Percentiles rank a stretch among this genome's conserved stretches.
phyloP scores from a whole-genome alignment of 2,329 filamentous ascomycete genomes.

The Ascochyta viciae-villosae region DNA sequence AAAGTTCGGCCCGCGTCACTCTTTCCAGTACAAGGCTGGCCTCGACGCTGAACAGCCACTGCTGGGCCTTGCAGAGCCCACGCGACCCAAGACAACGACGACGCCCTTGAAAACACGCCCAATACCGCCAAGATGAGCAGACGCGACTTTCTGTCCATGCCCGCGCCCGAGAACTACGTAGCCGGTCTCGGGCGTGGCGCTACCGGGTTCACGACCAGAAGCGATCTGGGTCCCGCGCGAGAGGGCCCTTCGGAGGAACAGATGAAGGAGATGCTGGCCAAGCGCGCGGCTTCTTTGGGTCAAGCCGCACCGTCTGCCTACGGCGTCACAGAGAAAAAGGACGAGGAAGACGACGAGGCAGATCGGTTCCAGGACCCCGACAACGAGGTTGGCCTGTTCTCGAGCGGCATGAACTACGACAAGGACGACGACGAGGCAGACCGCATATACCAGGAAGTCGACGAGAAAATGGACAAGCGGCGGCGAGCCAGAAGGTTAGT shows the following conservation, averaged over 20 bases:
- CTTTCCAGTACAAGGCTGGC: not conserved
- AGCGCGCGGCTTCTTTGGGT: constrained; percentile 84
- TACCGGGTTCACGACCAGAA: constrained; percentile 96
- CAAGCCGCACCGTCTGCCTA: constrained; percentile 75
- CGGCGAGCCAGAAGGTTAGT: constrained; percentile 87
- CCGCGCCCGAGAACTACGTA: constrained; percentile 71
- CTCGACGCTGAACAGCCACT: not conserved
- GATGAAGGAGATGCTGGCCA: constrained; percentile 96
- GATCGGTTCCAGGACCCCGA: constrained; percentile 94
- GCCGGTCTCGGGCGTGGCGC: constrained; percentile 97
- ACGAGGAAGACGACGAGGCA: constrained; percentile 73
- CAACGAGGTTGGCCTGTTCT: constrained; percentile 94
- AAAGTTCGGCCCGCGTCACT: not conserved
- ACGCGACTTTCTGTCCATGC: constrained; percentile 89
- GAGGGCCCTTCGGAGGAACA: constrained; percentile 97
- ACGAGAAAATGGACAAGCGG: constrained; percentile 94
- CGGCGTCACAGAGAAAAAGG: constrained; percentile 72
- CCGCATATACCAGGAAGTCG: constrained; percentile 91
- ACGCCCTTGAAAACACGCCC: not conserved
- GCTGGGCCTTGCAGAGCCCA: constrained; percentile 8
- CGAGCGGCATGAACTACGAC: constrained; percentile 87
- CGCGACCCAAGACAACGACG: not conserved
- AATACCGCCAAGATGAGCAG: constrained; percentile 60
- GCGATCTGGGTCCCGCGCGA: constrained; percentile 91
- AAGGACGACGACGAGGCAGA: constrained; percentile 98